Base-by-base conservation (phyloP, 306 rosid species). In the Quercus ilex region DNA sequence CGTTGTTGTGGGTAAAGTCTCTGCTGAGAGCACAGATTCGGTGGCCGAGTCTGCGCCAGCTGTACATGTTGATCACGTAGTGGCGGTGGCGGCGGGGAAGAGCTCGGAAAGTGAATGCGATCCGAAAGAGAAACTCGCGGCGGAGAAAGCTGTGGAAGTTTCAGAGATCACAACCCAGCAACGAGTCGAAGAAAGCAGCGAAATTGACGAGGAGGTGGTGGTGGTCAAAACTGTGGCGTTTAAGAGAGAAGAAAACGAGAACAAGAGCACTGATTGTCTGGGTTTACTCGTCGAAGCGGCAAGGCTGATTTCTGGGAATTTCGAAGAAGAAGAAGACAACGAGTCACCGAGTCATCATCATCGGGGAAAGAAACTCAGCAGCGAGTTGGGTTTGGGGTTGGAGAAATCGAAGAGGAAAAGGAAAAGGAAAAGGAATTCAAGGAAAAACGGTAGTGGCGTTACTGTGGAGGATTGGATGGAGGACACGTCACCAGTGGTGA, bases 251-350 rank as follows among this genome's bases (percentile, higher is more conserved):
- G 19, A 38, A 51, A 41, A 41, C 46, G 43, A 46, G 41, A 63
- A 28, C 5, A 67, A 28, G 59, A 59, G 77, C 70, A 11, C 35
- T 21, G 82, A 86, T 69, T 81, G 71, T 67, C 38, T 88, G 6
- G 88, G 87, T 74, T 59, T 88, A 67, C 85, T 88, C 3, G 78
- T 86, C 23, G 85, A 88, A 72, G 92, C 92, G 69, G 88, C 89
- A 35, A 83, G 78, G 38, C 82, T 85, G 26, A 19, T 88, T 6
- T 74, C 78, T 2, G 80, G 71, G 6, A 52, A 65, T 69, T 60
- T 86, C 2, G 83, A 30, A 17, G 83, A 78, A 33, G 43, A 35
- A 38, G 43, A 38, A 38, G 43, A 38, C 43, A 3, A 7, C 11
- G 46, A 41, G 46, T 41, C 46, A 41, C 46, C 46, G 46, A 41